phyloP scores from a whole-genome alignment of 2,329 filamentous ascomycete genomes.

The Colletotrichum liriopes region DNA sequence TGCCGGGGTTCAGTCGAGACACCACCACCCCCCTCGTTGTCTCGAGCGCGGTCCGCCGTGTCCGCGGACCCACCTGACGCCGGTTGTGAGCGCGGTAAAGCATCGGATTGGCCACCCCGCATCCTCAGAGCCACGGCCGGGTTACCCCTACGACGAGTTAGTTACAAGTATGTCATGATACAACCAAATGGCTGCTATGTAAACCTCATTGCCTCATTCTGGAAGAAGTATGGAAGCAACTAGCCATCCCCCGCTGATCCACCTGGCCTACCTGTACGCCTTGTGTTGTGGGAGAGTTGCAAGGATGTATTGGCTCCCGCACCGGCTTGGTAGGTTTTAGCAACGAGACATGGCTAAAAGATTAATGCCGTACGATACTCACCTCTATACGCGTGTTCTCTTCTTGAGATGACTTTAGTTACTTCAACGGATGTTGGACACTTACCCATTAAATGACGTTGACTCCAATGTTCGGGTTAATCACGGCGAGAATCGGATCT shows the following conservation, averaged over 20 bases:
- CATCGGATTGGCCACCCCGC: constrained; percentile 23
- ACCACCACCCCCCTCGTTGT: neutral
- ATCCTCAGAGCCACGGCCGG: neutral
- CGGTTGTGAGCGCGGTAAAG: constrained; percentile 32
- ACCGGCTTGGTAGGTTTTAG: too few relatives aligned
- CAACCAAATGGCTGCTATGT: neutral
- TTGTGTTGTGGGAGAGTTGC: neutral
- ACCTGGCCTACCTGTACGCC: neutral
- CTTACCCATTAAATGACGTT: too few relatives aligned
- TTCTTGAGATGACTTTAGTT: too few relatives aligned
- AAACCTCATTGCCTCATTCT: neutral
- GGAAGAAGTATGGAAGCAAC: neutral
- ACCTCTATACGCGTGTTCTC: neutral
- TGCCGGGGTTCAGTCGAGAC: constrained; percentile 18
- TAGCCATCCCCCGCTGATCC: constrained; percentile 9
- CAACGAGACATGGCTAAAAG: neutral
- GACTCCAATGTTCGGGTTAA: too few relatives aligned
- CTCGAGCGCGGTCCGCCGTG: constrained; percentile 37
- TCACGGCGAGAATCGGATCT: too few relatives aligned
- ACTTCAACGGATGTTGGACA: too few relatives aligned
- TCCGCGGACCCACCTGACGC: constrained; percentile 20
- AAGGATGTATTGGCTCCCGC: neutral
- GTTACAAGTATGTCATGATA: neutral
- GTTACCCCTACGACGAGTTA: constrained; percentile 20
- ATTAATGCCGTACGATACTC: neutral